Conservation (phyloP, 306 rosid genomes). For the Dryas octopetala region DNA sequence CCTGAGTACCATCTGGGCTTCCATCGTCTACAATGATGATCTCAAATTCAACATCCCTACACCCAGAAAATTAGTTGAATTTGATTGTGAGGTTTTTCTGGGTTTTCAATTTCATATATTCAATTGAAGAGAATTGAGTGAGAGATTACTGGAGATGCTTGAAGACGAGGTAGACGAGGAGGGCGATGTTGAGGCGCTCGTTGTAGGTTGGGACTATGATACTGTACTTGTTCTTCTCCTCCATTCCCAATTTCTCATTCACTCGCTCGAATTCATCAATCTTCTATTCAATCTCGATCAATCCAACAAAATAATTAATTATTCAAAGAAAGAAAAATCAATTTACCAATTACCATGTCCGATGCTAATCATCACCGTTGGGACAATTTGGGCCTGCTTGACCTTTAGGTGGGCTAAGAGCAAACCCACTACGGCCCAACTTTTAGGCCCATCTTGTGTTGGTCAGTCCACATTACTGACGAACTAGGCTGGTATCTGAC, state of each 20-base stretch:
- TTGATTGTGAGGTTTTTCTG: not conserved
- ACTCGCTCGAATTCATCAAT: not conserved
- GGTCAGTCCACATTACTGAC: too few relatives aligned
- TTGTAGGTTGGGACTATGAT: constrained; percentile 88
- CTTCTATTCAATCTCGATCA: not conserved
- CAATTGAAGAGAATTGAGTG: constrained; percentile 1
- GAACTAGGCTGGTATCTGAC: too few relatives aligned
- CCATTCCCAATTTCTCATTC: constrained; percentile 8
- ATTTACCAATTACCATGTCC: not conserved
- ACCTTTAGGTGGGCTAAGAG: not conserved
- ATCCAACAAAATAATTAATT: not conserved
- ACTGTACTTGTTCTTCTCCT: constrained; percentile 70
- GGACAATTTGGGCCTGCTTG: not conserved
- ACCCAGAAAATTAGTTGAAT: not conserved
- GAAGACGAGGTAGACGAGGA: constrained; percentile 82
- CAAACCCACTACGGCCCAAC: not conserved
- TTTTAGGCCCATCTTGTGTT: not conserved
- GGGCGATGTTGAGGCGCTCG: constrained; percentile 88
- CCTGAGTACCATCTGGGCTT: constrained; percentile 98
- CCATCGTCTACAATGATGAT: constrained; percentile 91
- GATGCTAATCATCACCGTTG: too few relatives aligned
- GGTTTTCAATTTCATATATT: not conserved
- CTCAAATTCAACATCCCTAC: constrained; percentile 85
- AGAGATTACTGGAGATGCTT: constrained; percentile 68
- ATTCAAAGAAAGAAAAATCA: not conserved